Evolutionary conservation across 2,329 filamentous ascomycete genomes (phyloP).

Genomic region (Cephalotrichum gorgonifer): DNA sequence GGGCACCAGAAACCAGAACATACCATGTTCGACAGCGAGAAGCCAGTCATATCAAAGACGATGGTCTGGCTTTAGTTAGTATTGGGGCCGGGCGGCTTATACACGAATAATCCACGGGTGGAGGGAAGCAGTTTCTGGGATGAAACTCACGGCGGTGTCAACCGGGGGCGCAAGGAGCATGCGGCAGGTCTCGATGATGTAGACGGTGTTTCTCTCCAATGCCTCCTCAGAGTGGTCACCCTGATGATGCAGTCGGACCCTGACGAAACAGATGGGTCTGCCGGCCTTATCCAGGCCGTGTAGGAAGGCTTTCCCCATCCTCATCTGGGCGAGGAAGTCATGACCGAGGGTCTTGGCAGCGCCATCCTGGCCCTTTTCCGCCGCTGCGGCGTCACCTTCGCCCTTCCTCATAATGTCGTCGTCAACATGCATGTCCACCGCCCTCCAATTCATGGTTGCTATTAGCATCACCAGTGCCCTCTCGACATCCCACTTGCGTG

Average conservation of each 20-base stretch:
- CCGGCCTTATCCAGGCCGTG: conserved; percentile 80
- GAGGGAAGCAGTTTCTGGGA: background rate
- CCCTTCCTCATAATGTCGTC: conserved; percentile 74
- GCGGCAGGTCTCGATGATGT: conserved; percentile 87
- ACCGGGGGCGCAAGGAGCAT: conserved; percentile 69
- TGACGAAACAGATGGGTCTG: conserved; percentile 76
- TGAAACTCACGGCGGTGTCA: conserved; percentile 66
- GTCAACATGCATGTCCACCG: conserved; percentile 76
- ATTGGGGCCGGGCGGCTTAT: background rate
- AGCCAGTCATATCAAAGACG: conserved; percentile 92
- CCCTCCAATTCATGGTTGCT: conserved; percentile 86
- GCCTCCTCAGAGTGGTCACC: conserved; percentile 75
- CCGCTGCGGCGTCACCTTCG: conserved; percentile 58
- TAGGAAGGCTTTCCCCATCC: conserved; percentile 86
- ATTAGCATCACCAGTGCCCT: conserved; percentile 91
- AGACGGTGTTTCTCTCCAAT: conserved; percentile 84
- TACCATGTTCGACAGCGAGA: conserved; percentile 91
- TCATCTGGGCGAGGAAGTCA: conserved; percentile 74
- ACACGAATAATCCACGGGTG: no score
- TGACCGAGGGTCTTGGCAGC: conserved; percentile 55
- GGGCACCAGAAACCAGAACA: conserved; percentile 11
- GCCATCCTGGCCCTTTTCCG: conserved; percentile 44
- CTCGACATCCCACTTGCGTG: conserved; percentile 93
- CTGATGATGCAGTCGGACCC: conserved; percentile 70
- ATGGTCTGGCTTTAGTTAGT: conserved; percentile 52